Base-by-base conservation (phyloP, 352 stramenopile species). In the Phytophthora sp. region DNA sequence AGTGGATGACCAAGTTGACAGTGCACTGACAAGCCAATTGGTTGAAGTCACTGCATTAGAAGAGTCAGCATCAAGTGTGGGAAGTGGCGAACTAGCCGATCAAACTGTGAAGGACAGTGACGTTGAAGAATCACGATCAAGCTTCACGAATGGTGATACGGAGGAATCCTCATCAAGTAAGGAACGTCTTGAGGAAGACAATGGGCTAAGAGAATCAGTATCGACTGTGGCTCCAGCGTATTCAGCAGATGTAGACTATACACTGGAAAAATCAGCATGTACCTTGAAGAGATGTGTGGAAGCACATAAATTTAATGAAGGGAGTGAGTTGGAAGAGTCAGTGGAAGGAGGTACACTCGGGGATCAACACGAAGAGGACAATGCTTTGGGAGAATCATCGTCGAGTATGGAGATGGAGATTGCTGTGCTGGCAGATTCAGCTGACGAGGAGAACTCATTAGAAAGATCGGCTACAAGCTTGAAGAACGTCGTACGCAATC, bases 271-370 rank as follows among this genome's bases (percentile, higher is more conserved):
- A 33, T 49, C 39, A 44, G 9, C 9, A 41, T 33, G 30, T 29
- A 60, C n/a, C 7, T 7, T 57, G 21, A 26, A 49, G 16, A 55
- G 20, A n/a, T 20, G 31, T n/a, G 18, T 21, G 20, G 30, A 11
- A 8, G 18, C 20, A 8, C 12, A 26, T 44, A 16, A 53, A 42
- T 23, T 30, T 30, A 44, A 50, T 30, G 44, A 58, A 29, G 46
- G 13, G 11, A 36, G 31, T 16, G 31, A 21, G 20, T 47, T 66
- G 26, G 53, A 63, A 45, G 26, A 57, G 1, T 68, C 60, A 31
- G 6, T 11, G 18, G 16, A 61, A 36, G 51, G n/a, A n/a, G n/a
- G n/a, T n/a, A n/a, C n/a, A n/a, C n/a, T n/a, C 20, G 41, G 15
- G 16, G 41, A 30, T 38, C 23, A 36, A 39, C 6, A 30, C 18